Evolutionary conservation across 2,329 filamentous ascomycete species (phyloP).

Genomic region (Fusarium buxicola): DNA sequence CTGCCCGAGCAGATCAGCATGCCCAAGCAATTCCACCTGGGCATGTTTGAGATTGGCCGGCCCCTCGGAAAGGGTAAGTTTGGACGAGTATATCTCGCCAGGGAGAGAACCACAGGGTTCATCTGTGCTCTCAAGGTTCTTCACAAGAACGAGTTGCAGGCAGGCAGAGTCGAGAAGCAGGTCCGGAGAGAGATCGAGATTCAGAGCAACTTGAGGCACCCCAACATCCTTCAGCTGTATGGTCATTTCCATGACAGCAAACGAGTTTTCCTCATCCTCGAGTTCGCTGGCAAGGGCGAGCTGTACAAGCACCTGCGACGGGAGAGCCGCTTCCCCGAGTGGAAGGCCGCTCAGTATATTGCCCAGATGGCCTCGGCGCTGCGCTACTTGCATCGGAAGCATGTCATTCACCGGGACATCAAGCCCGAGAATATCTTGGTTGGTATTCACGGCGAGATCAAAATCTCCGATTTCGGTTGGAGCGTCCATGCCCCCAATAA

Average conservation of each 20-base stretch:
- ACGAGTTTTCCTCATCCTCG: conserved; percentile 86
- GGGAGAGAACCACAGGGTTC: conserved; percentile 81
- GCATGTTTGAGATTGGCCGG: conserved; percentile 94
- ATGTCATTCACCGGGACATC: conserved; percentile 97
- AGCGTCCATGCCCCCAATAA: conserved; percentile 97
- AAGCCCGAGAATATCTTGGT: conserved; percentile 98
- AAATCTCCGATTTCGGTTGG: conserved; percentile 99
- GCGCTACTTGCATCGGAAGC: conserved; percentile 93
- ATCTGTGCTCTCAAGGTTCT: conserved; percentile 88
- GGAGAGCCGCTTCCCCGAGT: conserved; percentile 83
- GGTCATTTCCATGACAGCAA: conserved; percentile 92
- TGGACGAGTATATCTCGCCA: conserved; percentile 85
- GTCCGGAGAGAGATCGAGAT: conserved; percentile 90
- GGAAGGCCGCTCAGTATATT: conserved; percentile 86
- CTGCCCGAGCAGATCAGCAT: conserved; percentile 67
- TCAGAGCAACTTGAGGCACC: conserved; percentile 86
- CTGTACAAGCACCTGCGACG: conserved; percentile 86
- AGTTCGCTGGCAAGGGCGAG: conserved; percentile 87
- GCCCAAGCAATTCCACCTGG: conserved; percentile 81
- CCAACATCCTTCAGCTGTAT: conserved; percentile 84
- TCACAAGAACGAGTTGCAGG: conserved; percentile 83
- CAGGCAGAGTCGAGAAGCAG: conserved; percentile 83
- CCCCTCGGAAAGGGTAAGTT: conserved; percentile 91
- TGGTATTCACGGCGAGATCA: conserved; percentile 97
- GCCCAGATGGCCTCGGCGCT: conserved; percentile 89